Conservation (phyloP, 495 filamentous ascomycete species). For the Penicillium ochrochloron region DNA sequence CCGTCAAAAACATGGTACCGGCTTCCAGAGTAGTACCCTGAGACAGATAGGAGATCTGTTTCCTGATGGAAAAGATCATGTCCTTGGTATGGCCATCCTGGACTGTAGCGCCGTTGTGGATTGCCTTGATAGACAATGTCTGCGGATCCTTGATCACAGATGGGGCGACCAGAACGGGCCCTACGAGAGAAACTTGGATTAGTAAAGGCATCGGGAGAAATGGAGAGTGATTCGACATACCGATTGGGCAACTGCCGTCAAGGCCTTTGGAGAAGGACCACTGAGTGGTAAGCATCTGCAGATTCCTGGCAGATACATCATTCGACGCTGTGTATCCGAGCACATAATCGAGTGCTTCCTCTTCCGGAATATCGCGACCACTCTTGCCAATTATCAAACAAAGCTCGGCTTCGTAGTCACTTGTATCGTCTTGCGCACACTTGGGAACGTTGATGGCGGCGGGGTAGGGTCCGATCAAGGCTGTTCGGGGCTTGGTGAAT, state of each 20-base stretch:
- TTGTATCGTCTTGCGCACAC: conserved; percentile 48
- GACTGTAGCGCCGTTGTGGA: conserved; percentile 17
- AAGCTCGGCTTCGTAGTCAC: conserved; percentile 56
- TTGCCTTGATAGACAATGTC: conserved; percentile 16
- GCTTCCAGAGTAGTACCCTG: conserved; percentile 47
- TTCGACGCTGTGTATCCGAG: conserved; percentile 48
- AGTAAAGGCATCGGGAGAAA: not conserved
- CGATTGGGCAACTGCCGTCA: conserved; percentile 41
- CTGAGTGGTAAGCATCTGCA: conserved; percentile 41
- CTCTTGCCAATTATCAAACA: conserved; percentile 45
- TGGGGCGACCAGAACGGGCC: conserved; percentile 44
- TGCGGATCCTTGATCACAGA: conserved; percentile 36
- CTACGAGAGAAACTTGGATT: conserved; percentile 16
- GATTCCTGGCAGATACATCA: conserved; percentile 44
- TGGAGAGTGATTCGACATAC: conserved; percentile 14
- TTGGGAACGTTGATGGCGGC: conserved; percentile 48
- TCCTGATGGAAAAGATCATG: conserved; percentile 41
- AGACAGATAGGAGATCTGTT: conserved; percentile 41
- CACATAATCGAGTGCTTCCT: conserved; percentile 47
- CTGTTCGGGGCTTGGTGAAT: conserved; percentile 52
- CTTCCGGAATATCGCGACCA: conserved; percentile 44
- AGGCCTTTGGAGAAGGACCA: conserved; percentile 54
- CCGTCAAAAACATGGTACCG: conserved; percentile 48
- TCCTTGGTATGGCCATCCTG: conserved; percentile 28
- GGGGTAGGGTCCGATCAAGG: conserved; percentile 48